A percentile compares a stretch with the other conserved stretches of the same genome.
Evolutionary conservation across 805 yeast species (phyloP).

Genomic region (Komagataella ulmi): DNA sequence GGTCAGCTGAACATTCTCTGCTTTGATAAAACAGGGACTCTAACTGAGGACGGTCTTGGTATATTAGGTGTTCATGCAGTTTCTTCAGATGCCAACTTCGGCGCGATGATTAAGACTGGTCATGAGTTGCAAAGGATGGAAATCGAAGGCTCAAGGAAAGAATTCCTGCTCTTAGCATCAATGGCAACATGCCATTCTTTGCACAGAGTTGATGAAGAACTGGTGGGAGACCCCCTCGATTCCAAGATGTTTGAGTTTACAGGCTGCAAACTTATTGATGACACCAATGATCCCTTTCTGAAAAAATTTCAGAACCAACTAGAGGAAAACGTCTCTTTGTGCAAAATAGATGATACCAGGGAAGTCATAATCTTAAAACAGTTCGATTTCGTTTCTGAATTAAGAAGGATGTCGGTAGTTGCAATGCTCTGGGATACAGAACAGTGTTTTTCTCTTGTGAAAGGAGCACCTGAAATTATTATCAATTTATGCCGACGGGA

Average conservation of each 20-base stretch:
- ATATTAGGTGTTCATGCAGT: slow-evolving; percentile 42
- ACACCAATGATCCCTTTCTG: slow-evolving; percentile 25
- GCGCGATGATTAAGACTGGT: slow-evolving; percentile 7
- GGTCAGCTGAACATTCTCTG: slow-evolving; percentile 86
- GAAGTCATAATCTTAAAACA: slow-evolving; percentile 18
- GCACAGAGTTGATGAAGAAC: slow-evolving; percentile 60
- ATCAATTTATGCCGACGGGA: slow-evolving; percentile 58
- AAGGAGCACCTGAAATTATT: slow-evolving; percentile 97
- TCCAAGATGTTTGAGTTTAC: slow-evolving; percentile 88
- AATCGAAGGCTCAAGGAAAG: neutral
- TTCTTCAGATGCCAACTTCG: slow-evolving; percentile 17
- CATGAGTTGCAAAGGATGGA: slow-evolving; percentile 4
- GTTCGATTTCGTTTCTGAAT: slow-evolving; percentile 73
- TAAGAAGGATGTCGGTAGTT: slow-evolving; percentile 86
- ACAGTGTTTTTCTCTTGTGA: slow-evolving; percentile 38
- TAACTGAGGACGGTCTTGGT: slow-evolving; percentile 94
- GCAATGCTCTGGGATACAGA: slow-evolving; percentile 11
- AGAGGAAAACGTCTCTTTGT: slow-evolving; percentile 18
- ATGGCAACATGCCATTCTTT: slow-evolving; percentile 84
- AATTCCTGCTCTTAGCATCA: slow-evolving; percentile 17
- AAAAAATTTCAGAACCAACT: slow-evolving; percentile 6
- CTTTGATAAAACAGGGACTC: slow-evolving; percentile 95
- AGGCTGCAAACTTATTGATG: slow-evolving; percentile 64
- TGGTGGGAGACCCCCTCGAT: slow-evolving; percentile 92
- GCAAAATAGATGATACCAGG: slow-evolving; percentile 7